Base-by-base conservation (phyloP, 768 basidiomycete species). In the Mycena capillaripes region DNA sequence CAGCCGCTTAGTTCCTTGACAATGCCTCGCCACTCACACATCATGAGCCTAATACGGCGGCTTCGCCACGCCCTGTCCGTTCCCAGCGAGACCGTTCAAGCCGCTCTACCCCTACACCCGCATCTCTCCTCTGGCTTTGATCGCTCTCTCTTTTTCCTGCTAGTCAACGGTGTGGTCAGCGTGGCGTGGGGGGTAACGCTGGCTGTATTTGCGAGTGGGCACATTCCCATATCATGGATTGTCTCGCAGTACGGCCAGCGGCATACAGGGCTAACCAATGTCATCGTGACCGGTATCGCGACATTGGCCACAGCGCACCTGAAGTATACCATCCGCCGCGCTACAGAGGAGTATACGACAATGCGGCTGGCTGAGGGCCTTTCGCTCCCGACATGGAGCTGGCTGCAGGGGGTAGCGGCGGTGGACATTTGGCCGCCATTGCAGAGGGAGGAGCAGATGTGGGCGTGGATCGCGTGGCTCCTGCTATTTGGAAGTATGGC, bases 291-390 rank as follows among this genome's bases (percentile, higher is more conserved):
- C 32, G 52, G 10, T 42, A 16, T 70, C 27, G 44, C 52, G 44
- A 70, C 69, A 19, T 48, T 70, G 30, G 16, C 69, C 10, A 70
- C 69, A 11, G 17, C 55, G 42, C 62, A 70, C 23, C 62, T 70
- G 53, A 60, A 57, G 29, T 48, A 56, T 32, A 70, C 69, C 27
- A 36, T 64, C 17, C 46, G 27, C 19, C 53, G 19, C 32, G 58
- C 67, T 7, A 36, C 42, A 25, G 42, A 36, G 42, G 30, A 46
- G 32, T 69, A 69, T 34, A 23, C 58, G 46, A 16, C 46, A 4
- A 38, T 38, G 44, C n/a, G 29, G 46, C 67, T 69, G 1, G 2
- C 16, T 27, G 57, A 52, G 11, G 67, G 67, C 7, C 32, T 69
- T 19, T 25, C 57, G 23, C 36, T 69, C 34, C 12, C 3, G n/a